Percentiles rank a stretch among this genome's conserved stretches.
These are phyloP conservation scores for Prunus mira DNA, from an alignment of 306 rosid genomes.

Conservation along the genomic window DNA sequence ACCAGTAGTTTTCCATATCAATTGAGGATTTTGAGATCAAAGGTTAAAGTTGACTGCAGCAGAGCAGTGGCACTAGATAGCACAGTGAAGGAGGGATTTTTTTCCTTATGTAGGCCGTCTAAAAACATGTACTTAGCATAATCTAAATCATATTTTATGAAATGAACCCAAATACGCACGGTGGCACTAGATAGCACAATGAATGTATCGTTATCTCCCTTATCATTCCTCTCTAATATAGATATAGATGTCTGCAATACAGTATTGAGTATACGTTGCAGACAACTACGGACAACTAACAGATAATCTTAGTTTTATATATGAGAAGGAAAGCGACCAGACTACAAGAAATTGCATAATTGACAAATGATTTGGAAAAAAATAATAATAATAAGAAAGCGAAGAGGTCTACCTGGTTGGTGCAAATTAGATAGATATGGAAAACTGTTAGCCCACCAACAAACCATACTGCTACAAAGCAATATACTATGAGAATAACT, in stretches of 20 bases:
- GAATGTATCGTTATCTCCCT: neutral
- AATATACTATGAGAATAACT: constrained; percentile 67
- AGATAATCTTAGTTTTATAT: too few species aligned
- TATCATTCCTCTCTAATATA: too few species aligned
- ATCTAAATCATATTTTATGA: neutral
- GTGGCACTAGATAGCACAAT: too few species aligned
- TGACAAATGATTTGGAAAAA: neutral
- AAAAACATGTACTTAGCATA: neutral
- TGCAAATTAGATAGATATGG: constrained; percentile 77
- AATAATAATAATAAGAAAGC: neutral
- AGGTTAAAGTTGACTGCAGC: neutral
- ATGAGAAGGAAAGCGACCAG: too few species aligned
- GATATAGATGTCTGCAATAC: neutral
- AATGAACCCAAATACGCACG: neutral
- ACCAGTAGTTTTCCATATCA: too few species aligned
- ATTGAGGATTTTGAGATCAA: neutral
- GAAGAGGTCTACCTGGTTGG: constrained; percentile 66
- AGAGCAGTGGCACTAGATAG: neutral
- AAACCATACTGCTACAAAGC: constrained; percentile 86
- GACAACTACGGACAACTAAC: neutral
- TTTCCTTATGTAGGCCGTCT: neutral
- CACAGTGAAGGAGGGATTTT: neutral
- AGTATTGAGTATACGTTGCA: neutral
- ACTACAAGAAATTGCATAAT: too few species aligned
- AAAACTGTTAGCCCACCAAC: constrained; percentile 91